Percentiles rank a stretch among this genome's conserved stretches.
These are phyloP conservation scores for Shiraia bambusicola DNA, from an alignment of 2,329 filamentous ascomycete genomes.

Conservation along the genomic window DNA sequence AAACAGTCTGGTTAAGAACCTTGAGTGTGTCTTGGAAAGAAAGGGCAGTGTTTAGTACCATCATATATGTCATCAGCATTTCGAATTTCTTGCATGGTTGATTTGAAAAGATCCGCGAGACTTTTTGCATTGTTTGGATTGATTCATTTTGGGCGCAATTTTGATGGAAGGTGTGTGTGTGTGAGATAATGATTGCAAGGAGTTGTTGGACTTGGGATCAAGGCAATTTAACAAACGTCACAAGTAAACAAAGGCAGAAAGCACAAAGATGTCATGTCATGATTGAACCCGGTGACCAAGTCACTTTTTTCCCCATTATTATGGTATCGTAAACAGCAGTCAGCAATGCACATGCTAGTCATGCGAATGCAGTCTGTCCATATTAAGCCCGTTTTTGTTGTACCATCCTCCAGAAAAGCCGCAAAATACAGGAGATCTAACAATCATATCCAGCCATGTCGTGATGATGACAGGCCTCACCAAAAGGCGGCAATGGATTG, in stretches of 20 bases:
- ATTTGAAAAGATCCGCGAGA: background rate
- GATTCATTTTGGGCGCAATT: too few species aligned
- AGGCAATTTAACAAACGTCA: background rate
- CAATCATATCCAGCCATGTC: slow-evolving; percentile 4
- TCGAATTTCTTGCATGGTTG: background rate
- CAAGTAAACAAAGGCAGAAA: background rate
- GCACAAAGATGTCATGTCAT: background rate
- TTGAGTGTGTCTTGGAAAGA: background rate
- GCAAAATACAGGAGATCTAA: slow-evolving; percentile 12
- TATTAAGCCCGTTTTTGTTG: slow-evolving; percentile 2
- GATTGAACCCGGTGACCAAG: slow-evolving; percentile 3
- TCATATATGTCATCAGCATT: too few species aligned
- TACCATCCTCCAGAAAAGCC: slow-evolving; percentile 9
- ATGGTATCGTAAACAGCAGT: slow-evolving; percentile 16
- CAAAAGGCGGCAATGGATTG: slow-evolving; percentile 8
- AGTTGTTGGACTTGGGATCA: too few species aligned
- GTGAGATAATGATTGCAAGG: background rate
- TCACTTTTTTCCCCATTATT: slow-evolving; percentile 15
- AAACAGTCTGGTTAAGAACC: slow-evolving; percentile 17
- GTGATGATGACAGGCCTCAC: slow-evolving; percentile 11
- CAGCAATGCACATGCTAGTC: slow-evolving; percentile 14
- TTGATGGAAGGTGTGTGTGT: too few species aligned
- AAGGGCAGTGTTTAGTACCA: background rate
- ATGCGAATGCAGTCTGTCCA: slow-evolving; percentile 14
- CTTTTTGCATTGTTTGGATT: too few species aligned